A percentile compares a stretch with the other conserved stretches of the same genome.
phyloP scores from a whole-genome alignment of 495 filamentous ascomycete species.

The Penicillium lagena region DNA sequence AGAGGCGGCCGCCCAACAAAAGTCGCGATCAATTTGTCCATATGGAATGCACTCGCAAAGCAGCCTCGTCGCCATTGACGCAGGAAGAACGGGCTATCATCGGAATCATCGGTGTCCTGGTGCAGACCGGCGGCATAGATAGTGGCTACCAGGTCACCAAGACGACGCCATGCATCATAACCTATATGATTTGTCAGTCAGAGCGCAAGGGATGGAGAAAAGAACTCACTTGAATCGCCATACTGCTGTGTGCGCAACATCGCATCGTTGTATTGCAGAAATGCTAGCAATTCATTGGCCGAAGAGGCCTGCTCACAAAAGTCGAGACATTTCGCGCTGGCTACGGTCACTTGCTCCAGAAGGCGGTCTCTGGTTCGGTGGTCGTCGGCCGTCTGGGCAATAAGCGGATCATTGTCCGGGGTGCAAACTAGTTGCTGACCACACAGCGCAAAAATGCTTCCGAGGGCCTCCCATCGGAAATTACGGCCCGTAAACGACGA shows the following conservation, averaged over 20 bases:
- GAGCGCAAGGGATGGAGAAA: neutral
- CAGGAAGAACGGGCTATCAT: conserved; percentile 45
- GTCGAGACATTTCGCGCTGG: conserved; percentile 35
- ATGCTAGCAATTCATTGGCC: conserved; percentile 43
- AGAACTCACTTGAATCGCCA: conserved; percentile 46
- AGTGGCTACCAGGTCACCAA: conserved; percentile 44
- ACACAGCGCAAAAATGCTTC: conserved; percentile 43
- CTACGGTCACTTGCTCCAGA: conserved; percentile 31
- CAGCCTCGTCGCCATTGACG: conserved; percentile 42
- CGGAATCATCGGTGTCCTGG: conserved; percentile 36
- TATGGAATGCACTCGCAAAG: conserved; percentile 47
- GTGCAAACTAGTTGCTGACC: conserved; percentile 35
- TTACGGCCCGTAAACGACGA: conserved; percentile 42
- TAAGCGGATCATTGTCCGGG: conserved; percentile 27
- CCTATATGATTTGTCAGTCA: conserved; percentile 19
- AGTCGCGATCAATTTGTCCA: conserved; percentile 45
- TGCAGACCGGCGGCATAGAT: conserved; percentile 55
- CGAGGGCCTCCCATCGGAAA: conserved; percentile 56
- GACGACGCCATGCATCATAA: conserved; percentile 46
- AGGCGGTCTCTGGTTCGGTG: conserved; percentile 20
- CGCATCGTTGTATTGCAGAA: conserved; percentile 36
- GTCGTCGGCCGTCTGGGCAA: conserved; percentile 15
- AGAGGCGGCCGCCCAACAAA: conserved; percentile 54
- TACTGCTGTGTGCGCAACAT: conserved; percentile 39
- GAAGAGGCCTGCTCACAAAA: conserved; percentile 41